Conservation (phyloP, 2,329 filamentous ascomycete species). For the Phialophora macrospora region DNA sequence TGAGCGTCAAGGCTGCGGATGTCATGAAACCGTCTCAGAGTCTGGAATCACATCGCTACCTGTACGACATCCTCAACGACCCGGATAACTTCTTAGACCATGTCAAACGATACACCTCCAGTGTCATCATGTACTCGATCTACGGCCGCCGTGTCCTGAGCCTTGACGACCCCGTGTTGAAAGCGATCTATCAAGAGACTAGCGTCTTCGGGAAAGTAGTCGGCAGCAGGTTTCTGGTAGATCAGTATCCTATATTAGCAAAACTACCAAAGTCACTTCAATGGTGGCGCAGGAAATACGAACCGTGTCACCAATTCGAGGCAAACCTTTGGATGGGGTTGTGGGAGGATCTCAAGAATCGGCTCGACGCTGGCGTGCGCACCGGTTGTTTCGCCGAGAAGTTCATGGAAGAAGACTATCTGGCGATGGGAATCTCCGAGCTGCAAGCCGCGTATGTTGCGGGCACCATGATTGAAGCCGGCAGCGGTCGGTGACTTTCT, state of each 20-base stretch:
- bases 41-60: constrained; percentile 9
- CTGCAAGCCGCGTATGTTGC: constrained; percentile 46
- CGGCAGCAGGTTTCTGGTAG: constrained; percentile 20
- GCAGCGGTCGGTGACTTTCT: constrained; percentile 11
- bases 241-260: constrained; percentile 31
- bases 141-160: constrained; percentile 7
- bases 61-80: constrained; percentile 14
- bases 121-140: constrained; percentile 9
- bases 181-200: constrained; percentile 13
- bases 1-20: constrained; percentile 16
- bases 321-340: constrained; percentile 7
- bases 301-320: constrained; percentile 12
- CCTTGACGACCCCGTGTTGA: constrained; percentile 17
- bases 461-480: constrained; percentile 37
- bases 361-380: background rate
- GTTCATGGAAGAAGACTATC: constrained; percentile 27
- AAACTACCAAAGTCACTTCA: constrained; percentile 26
- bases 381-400: constrained; percentile 23
- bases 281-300: constrained; percentile 21
- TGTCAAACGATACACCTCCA: constrained; percentile 16
- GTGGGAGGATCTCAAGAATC: constrained; percentile 5
- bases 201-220: constrained; percentile 9
- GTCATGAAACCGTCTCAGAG: constrained; percentile 17
- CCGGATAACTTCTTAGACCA: constrained; percentile 13
- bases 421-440: constrained; percentile 44